phyloP scores from a whole-genome alignment of 371 early-diverging fungal species.

The Amoeboaphelidium protococcarum region DNA sequence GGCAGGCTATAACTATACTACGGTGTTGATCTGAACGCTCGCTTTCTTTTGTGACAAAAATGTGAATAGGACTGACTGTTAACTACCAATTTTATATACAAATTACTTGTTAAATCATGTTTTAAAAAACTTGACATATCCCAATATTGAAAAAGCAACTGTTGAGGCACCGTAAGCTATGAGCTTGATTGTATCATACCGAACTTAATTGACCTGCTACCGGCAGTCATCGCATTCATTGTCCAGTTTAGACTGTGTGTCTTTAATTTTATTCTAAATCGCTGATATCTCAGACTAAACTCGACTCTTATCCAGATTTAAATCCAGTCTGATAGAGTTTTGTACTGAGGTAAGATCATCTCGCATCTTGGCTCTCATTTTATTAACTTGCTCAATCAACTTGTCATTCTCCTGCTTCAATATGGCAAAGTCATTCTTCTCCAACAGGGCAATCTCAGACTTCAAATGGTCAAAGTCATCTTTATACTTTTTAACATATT shows the following conservation, averaged over 20 bases:
- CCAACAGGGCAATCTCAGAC: background rate
- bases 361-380: background rate
- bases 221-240: background rate
- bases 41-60: too few relatives aligned
- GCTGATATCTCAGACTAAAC: background rate
- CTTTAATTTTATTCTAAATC: background rate
- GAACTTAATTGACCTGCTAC: background rate
- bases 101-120: too few relatives aligned
- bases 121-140: background rate
- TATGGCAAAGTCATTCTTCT: background rate
- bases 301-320: background rate
- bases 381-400: background rate
- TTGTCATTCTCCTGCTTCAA: background rate
- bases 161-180: background rate
- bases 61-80: too few relatives aligned
- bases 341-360: background rate
- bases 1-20: too few relatives aligned
- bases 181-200: background rate
- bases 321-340: background rate
- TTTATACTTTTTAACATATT: too few relatives aligned
- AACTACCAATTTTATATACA: too few relatives aligned
- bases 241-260: background rate
- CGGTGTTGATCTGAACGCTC: too few relatives aligned
- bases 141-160: background rate
- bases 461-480: background rate